These are phyloP conservation scores for Nicotiana sylvestris DNA, from an alignment of 257 asterid genomes.

Conservation along the genomic window DNA sequence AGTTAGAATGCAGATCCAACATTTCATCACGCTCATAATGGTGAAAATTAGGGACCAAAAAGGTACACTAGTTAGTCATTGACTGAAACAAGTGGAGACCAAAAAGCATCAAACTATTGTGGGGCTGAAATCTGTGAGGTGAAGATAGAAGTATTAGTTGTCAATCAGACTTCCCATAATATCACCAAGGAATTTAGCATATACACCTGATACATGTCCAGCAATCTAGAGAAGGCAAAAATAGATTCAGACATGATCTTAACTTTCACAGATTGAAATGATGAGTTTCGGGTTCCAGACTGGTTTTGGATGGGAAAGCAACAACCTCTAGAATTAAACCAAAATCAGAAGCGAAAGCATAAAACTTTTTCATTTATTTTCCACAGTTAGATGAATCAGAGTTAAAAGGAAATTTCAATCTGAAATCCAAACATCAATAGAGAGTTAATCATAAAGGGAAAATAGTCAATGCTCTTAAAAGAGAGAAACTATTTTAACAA, in stretches of 20 bases:
- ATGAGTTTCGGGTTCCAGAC: not conserved
- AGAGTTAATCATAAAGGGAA: not conserved
- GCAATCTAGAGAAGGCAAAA: not conserved
- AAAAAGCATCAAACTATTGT: not conserved
- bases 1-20: slow-evolving; percentile 28
- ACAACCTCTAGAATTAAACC: not conserved
- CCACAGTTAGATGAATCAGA: slow-evolving; percentile 3
- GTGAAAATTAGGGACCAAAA: slow-evolving; percentile 26
- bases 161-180: not conserved
- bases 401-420: not conserved
- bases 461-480: not conserved
- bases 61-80: not conserved
- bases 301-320: not conserved
- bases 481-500: not conserved
- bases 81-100: not conserved
- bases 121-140: not conserved
- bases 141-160: not conserved
- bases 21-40: slow-evolving; percentile 25
- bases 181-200: not conserved
- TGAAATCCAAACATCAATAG: not conserved
- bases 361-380: not conserved
- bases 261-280: not conserved
- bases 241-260: not conserved
- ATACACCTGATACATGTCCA: not conserved
- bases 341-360: not conserved